Conservation (phyloP, 495 filamentous ascomycete genomes). For the Viridothelium virens region DNA sequence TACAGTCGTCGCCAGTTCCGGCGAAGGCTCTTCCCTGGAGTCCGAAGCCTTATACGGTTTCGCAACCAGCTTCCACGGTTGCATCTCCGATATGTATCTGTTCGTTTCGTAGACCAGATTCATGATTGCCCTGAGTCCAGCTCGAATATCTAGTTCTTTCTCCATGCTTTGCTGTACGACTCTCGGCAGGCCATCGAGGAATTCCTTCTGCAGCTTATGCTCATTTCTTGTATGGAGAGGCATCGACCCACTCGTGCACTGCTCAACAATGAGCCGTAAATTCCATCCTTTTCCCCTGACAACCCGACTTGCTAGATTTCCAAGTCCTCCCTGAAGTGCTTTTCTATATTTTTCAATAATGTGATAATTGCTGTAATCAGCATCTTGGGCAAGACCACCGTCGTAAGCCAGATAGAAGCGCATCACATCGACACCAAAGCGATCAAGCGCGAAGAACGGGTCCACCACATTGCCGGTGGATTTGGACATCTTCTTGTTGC, state of each 20-base stretch:
- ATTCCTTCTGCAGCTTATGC: neutral
- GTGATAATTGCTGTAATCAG: conserved; percentile 71
- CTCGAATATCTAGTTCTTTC: conserved; percentile 45
- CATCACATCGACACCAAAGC: conserved; percentile 81
- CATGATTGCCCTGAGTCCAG: conserved; percentile 60
- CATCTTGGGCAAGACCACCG: conserved; percentile 65
- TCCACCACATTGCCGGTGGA: conserved; percentile 91
- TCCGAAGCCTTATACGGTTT: conserved; percentile 12
- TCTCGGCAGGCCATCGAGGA: neutral
- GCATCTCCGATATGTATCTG: conserved; percentile 51
- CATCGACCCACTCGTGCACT: conserved; percentile 25
- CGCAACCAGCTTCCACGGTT: conserved; percentile 48
- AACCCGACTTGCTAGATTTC: conserved; percentile 68
- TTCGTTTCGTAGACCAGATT: conserved; percentile 57
- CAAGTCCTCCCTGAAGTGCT: conserved; percentile 60
- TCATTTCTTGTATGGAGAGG: neutral
- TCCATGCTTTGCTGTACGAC: neutral
- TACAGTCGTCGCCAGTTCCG: conserved; percentile 39
- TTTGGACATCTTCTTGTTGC: conserved; percentile 87
- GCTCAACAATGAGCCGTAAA: conserved; percentile 47
- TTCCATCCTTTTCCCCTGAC: conserved; percentile 60
- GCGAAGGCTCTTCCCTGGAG: neutral
- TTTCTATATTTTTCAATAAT: conserved; percentile 76
- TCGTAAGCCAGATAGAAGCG: conserved; percentile 77
- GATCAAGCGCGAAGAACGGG: conserved; percentile 82